Percentiles rank a stretch among this genome's conserved stretches.
Conservation (phyloP, 805 yeast genomes). For the Diddensiella caesifluorescens region DNA sequence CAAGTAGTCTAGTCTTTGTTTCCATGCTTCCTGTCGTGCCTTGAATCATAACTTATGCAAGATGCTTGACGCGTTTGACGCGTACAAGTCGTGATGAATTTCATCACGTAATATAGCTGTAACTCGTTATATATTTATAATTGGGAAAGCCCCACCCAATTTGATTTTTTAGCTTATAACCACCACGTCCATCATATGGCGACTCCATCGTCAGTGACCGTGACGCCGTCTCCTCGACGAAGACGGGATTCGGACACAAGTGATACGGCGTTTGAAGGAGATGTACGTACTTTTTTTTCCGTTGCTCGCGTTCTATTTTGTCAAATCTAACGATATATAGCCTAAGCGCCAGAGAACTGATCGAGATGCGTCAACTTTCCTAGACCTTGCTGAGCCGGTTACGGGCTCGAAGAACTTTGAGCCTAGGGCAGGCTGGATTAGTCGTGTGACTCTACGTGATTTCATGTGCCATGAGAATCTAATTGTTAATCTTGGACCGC, state of each 20-base stretch:
- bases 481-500: slow-evolving; percentile 67
- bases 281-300: not conserved
- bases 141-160: no score
- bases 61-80: no score
- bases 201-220: no score
- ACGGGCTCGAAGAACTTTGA: not conserved
- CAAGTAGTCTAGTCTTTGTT: no score
- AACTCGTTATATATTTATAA: no score
- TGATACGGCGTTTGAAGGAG: slow-evolving; percentile 1
- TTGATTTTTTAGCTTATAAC: no score
- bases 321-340: not conserved
- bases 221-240: not conserved
- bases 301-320: not conserved
- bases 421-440: slow-evolving; percentile 58
- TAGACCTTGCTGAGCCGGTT: not conserved
- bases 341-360: not conserved
- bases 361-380: not conserved
- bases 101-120: no score
- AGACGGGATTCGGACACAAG: slow-evolving; percentile 1
- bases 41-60: no score
- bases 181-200: no score
- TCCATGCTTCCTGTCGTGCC: no score
- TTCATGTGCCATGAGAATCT: slow-evolving; percentile 77
- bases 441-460: slow-evolving; percentile 56
- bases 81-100: no score